Conservation (phyloP, 2,329 filamentous ascomycete species). For the Dactylellina parvicollis region DNA sequence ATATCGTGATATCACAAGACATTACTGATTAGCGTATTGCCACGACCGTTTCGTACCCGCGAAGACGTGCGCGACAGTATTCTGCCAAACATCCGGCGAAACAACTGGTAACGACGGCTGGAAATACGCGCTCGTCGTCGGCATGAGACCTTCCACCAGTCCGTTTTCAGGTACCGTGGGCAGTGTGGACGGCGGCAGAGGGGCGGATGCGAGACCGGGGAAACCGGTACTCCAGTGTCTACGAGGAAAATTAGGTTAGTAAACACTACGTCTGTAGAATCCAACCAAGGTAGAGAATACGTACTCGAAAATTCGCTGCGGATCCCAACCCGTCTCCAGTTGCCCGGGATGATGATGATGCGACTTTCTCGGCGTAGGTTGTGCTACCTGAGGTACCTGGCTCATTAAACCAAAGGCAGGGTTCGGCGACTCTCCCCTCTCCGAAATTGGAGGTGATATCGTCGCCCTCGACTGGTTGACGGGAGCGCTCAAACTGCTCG, state of each 20-base stretch:
- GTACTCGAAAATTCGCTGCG: constrained; percentile 88
- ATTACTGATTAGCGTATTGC: constrained; percentile 50
- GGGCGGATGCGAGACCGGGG: constrained; percentile 61
- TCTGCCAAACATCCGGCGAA: constrained; percentile 44
- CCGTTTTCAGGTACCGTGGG: constrained; percentile 64
- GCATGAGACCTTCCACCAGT: constrained; percentile 67
- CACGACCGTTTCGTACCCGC: constrained; percentile 58
- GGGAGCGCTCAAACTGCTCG: constrained; percentile 59
- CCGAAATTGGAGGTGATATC: constrained; percentile 63
- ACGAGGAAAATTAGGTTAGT: constrained; percentile 58
- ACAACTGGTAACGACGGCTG: constrained; percentile 46
- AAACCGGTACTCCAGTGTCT: constrained; percentile 98
- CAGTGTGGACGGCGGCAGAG: constrained; percentile 63
- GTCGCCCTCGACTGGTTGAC: constrained; percentile 55
- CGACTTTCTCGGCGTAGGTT: constrained; percentile 63
- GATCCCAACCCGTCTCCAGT: constrained; percentile 78
- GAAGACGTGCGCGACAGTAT: constrained; percentile 57
- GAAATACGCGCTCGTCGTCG: constrained; percentile 64
- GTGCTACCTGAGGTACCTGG: constrained; percentile 69
- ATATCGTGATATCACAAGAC: too few species aligned
- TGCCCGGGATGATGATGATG: constrained; percentile 64
- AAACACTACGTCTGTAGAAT: constrained; percentile 47
- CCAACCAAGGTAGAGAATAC: constrained; percentile 62
- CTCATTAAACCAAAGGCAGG: constrained; percentile 76
- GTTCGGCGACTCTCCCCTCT: constrained; percentile 72